Percentiles rank a stretch among this genome's conserved stretches.
These are phyloP conservation scores for Lolium multiflorum DNA, from an alignment of 176 grass and related monocot species.

Conservation along the genomic window DNA sequence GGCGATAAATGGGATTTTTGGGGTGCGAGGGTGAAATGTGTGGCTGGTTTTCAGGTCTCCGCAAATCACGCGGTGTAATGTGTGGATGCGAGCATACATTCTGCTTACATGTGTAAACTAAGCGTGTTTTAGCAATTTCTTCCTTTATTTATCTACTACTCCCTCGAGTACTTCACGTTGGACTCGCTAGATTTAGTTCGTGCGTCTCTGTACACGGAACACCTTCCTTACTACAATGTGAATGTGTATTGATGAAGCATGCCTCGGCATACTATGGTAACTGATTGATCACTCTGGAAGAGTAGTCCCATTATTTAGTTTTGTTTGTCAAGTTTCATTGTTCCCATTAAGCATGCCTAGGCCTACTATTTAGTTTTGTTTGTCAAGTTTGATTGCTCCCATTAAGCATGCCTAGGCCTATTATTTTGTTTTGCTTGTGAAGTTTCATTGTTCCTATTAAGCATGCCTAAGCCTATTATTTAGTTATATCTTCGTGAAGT, in stretches of 20 bases:
- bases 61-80: neutral
- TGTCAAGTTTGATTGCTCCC: neutral
- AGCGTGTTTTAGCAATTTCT: neutral
- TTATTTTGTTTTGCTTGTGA: neutral
- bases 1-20: neutral
- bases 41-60: neutral
- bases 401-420: neutral
- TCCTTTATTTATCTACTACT: slow-evolving; percentile 4
- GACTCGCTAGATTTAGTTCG: neutral
- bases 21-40: neutral
- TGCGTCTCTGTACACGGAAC: neutral
- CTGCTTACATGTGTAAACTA: slow-evolving; percentile 30
- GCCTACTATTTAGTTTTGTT: too few relatives aligned
- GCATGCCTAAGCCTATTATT: neutral
- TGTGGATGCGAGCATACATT: neutral
- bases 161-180: neutral
- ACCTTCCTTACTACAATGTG: neutral
- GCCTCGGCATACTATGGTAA: slow-evolving; percentile 4
- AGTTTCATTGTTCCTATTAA: neutral
- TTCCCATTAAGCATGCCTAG: neutral
- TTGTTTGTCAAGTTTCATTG: neutral
- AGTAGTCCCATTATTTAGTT: neutral
- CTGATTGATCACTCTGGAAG: neutral
- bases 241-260: slow-evolving; percentile 30
- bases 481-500: neutral